Conservation (phyloP, 2,329 filamentous ascomycete species). For the Aspergillus sp. region DNA sequence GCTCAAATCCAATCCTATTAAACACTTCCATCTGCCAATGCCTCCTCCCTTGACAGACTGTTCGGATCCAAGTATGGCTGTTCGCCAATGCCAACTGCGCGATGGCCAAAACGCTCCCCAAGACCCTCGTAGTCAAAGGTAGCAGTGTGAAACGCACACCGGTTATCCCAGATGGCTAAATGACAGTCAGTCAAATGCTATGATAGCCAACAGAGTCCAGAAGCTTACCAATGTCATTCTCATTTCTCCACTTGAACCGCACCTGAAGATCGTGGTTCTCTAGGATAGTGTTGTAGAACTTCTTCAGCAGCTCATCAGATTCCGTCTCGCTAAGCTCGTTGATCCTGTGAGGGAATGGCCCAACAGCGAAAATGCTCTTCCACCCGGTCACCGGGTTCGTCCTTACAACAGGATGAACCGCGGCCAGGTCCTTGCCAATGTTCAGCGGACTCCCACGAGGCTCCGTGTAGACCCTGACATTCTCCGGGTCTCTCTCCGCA, state of each 20-base stretch:
- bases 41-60: background rate
- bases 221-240: slow-evolving; percentile 45
- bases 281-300: slow-evolving; percentile 42
- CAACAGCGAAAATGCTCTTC: slow-evolving; percentile 56
- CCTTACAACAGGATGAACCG: slow-evolving; percentile 57
- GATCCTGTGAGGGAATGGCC: slow-evolving; percentile 39
- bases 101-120: background rate
- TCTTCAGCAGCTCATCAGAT: slow-evolving; percentile 42
- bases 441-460: slow-evolving; percentile 56
- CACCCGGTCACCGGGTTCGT: slow-evolving; percentile 65
- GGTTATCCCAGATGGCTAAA: slow-evolving; percentile 2
- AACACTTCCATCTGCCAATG: background rate
- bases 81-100: background rate
- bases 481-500: slow-evolving; percentile 30
- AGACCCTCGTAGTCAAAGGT: background rate
- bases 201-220: too few relatives aligned
- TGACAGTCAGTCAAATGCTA: too few relatives aligned
- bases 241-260: slow-evolving; percentile 49
- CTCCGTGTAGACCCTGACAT: slow-evolving; percentile 38
- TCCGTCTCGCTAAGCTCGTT: slow-evolving; percentile 47
- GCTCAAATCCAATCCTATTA: too few relatives aligned
- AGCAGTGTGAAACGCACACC: background rate
- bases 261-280: slow-evolving; percentile 55
- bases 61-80: slow-evolving; percentile 13
- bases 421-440: slow-evolving; percentile 49